Evolutionary conservation across 139 green algal species (phyloP), one percentile per base, ranked within the genome.

Genomic region (Protoeuglena noctilucae): DNA sequence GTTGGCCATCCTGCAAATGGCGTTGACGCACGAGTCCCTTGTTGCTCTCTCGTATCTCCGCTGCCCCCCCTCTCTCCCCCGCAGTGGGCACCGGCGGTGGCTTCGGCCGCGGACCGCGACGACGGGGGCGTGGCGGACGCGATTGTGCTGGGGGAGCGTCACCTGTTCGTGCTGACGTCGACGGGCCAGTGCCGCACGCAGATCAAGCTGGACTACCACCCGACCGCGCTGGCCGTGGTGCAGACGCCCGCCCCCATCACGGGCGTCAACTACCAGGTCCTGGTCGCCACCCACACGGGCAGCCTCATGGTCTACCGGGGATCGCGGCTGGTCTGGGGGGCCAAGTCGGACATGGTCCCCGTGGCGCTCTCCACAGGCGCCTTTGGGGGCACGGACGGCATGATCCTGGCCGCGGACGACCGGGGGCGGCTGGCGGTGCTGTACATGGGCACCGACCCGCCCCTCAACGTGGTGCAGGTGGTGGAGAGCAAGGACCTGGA

Each of bases 361-460:
- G 64, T 76, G 7, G 63, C 69, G 19, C 28, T 82, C 28, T 39
- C 26, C 23, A 68, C 77, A 28, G 67, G 54, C 3, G 49, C 60
- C 18, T 41, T 82, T 18, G 64, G 56, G 2, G 56, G 51, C 2
- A 28, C 71, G 54, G 51, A 53, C 12, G 75, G 72, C 19, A 52
- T 73, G 53, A 40, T 82, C 22, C 63, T 77, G 41, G 41, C 48
- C 9, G 53, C 81, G 53, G 63, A 68, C 40, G 66, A 81, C 2
- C 28, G 54, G 12, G 77, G 72, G 4, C 17, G 19, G 2, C 34
- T 68, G 45, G 22, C n/a, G 6, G 54, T 81, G 45, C 45, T 51
- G 21, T 81, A 83, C 67, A 49, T 83, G 48, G 74, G 74, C 47
- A 85, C 69, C 0, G 69, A 79, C 39, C 72, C 77, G 30, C 65